These are phyloP conservation scores for Petrea volubilis DNA, from an alignment of 257 asterid genomes.

Conservation along the genomic window DNA sequence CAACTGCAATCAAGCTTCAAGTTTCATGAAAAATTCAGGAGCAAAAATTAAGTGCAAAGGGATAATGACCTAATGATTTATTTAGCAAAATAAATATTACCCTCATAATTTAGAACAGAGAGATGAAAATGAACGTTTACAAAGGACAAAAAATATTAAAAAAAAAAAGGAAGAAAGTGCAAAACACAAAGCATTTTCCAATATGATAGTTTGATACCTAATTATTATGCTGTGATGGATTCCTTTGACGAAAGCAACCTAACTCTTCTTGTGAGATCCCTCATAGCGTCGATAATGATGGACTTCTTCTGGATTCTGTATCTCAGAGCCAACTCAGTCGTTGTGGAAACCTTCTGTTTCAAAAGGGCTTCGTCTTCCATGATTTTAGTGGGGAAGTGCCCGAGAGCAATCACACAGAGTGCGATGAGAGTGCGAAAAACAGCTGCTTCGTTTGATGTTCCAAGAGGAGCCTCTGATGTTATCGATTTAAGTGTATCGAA, in stretches of 20 bases:
- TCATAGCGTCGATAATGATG: conserved; percentile 66
- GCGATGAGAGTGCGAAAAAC: conserved; percentile 69
- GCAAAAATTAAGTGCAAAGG: background rate
- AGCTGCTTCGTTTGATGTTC: conserved; percentile 53
- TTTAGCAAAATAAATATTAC: background rate
- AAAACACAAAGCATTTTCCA: background rate
- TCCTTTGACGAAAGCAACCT: conserved; percentile 49
- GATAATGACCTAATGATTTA: background rate
- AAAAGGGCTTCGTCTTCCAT: conserved; percentile 79
- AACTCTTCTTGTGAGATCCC: conserved; percentile 59
- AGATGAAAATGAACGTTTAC: background rate
- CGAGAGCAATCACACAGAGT: conserved; percentile 73
- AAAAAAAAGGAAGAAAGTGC: background rate
- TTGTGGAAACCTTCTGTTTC: conserved; percentile 43
- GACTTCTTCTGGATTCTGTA: conserved; percentile 81
- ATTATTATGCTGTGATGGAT: conserved; percentile 24
- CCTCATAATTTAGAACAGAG: background rate
- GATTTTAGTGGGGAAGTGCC: conserved; percentile 82
- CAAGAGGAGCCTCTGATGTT: conserved; percentile 67
- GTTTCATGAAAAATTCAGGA: background rate
- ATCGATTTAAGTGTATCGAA: conserved; percentile 52
- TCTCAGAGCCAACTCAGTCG: conserved; percentile 63
- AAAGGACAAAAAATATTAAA: background rate
- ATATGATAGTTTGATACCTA: background rate
- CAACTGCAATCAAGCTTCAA: background rate